phyloP scores from a whole-genome alignment of 495 filamentous ascomycete genomes.

The Neurospora sp. region DNA sequence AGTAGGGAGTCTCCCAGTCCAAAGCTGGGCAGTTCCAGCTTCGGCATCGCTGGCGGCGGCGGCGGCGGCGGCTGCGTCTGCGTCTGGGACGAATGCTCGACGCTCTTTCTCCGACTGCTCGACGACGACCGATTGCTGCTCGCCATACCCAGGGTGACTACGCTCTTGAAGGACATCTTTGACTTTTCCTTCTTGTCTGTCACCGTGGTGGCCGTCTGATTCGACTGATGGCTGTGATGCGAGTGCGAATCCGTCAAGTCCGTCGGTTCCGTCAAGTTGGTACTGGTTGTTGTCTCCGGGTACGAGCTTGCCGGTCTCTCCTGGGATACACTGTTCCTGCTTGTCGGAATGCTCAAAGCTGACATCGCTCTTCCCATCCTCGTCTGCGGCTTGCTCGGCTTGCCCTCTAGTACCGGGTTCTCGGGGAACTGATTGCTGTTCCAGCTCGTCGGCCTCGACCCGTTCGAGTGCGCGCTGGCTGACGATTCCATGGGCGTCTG shows the following conservation, averaged over 20 bases:
- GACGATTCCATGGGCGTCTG: neutral
- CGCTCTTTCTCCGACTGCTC: neutral
- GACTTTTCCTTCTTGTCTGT: neutral
- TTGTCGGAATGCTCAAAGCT: neutral
- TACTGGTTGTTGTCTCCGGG: neutral
- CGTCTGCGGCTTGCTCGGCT: neutral
- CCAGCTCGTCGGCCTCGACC: neutral
- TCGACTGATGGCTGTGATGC: neutral
- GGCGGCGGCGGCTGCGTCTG: neutral
- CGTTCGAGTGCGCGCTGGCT: neutral
- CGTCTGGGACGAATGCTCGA: neutral
- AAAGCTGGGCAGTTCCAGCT: neutral
- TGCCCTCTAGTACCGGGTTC: neutral
- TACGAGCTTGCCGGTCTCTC: neutral
- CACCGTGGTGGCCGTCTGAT: neutral
- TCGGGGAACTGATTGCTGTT: neutral
- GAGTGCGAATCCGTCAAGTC: neutral
- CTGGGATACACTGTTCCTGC: neutral
- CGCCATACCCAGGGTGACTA: neutral
- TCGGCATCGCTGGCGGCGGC: neutral
- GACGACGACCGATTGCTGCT: neutral
- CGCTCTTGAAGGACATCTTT: neutral
- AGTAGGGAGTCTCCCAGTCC: neutral
- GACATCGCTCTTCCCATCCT: neutral
- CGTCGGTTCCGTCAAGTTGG: neutral